Conservation (phyloP, 2,329 filamentous ascomycete genomes). For the Kalmusia sp. region DNA sequence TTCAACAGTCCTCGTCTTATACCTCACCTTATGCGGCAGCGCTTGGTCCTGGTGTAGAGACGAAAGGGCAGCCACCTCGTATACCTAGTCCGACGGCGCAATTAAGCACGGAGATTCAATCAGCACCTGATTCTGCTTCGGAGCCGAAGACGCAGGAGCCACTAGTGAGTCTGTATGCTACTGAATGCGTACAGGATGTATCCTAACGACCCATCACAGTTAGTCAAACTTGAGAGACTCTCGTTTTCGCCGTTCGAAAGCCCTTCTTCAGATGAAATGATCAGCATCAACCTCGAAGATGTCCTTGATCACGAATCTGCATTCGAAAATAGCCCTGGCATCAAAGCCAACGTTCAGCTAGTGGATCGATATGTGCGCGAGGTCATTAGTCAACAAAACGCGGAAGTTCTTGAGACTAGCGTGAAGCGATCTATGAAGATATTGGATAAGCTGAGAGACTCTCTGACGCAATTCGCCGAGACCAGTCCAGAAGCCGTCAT, state of each 20-base stretch:
- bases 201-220: background rate
- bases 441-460: slow-evolving; percentile 42
- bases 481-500: slow-evolving; percentile 39
- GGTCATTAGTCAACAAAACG: slow-evolving; percentile 39
- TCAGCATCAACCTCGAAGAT: slow-evolving; percentile 21
- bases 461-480: slow-evolving; percentile 32
- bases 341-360: slow-evolving; percentile 11
- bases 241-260: background rate
- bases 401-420: slow-evolving; percentile 48
- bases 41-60: too few relatives aligned
- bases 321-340: slow-evolving; percentile 9
- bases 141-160: background rate
- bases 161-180: background rate
- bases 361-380: slow-evolving; percentile 33
- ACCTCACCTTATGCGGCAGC: too few relatives aligned
- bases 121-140: too few relatives aligned
- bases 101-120: too few relatives aligned
- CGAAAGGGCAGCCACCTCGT: too few relatives aligned
- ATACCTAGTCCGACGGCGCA: too few relatives aligned
- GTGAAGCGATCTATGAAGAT: slow-evolving; percentile 48
- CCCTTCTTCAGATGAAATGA: background rate
- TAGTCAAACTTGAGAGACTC: slow-evolving; percentile 39
- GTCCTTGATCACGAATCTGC: slow-evolving; percentile 26
- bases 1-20: slow-evolving; percentile 59
- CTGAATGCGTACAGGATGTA: too few relatives aligned